Base-by-base conservation (phyloP, 805 yeast genomes). In the Ogataea philodendri region DNA sequence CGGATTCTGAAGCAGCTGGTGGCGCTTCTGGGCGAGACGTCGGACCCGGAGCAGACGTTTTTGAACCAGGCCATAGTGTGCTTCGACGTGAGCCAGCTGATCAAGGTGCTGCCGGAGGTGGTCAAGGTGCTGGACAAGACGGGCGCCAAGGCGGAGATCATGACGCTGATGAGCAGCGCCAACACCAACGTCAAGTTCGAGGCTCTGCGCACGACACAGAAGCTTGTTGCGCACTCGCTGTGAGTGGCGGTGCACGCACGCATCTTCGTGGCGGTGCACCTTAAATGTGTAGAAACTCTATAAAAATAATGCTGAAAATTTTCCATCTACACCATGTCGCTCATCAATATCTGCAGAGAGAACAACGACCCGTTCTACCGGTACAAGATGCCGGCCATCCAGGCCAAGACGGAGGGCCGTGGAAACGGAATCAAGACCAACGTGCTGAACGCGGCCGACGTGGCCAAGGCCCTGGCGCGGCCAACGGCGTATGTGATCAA, bases 361-460 rank as follows among this genome's bases (percentile, higher is more conserved):
- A 93, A 90, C 72, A 80, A 84, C 57, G 98, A 93, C 70, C 97
- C 97, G 28, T 93, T 93, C 65, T 93, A 93, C 79, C 96, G 98
- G 72, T 93, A 93, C 68, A 93, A 93, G 72, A 93, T 93, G 98
- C 98, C 98, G 60, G 84, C 94, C 26, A 82, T 93, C 66, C 94
- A 85, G 68, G 85, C 96, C 51, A 93, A 93, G 74, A 86, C 86
- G 49, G 97, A 93, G 70, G 98, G 98, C 65, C 78, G 96, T 62
- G 98, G 98, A 70, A 93, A 93, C 69, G 98, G 98, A 80, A 93
- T 93, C 67, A 89, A 88, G 64, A 93, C 98, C 15, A 94, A 90
- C 37, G 81, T 93, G 39, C 77, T 87, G 49, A 93, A 93, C 66
- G 78, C 87, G 37, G 69, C 84, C 24, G 97, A 93, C 57, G 96